A percentile compares a stretch with the other conserved stretches of the same genome.
phyloP scores from a whole-genome alignment of 1,284 basidiomycete species.

The Ganoderma lucidum region DNA sequence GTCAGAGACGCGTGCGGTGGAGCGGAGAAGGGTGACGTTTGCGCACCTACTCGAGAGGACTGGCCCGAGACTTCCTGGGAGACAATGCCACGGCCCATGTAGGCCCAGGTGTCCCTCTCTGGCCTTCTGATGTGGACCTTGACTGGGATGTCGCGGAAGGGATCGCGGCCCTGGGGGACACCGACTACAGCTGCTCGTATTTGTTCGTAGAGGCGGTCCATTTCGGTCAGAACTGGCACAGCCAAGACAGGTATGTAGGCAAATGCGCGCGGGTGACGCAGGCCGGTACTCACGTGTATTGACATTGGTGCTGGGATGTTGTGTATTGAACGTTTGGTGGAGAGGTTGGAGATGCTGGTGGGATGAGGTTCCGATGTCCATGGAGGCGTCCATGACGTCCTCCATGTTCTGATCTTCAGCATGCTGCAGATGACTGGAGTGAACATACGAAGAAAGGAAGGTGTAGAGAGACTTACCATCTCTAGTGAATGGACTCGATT shows the following conservation, averaged over 20 bases:
- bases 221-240: slow-evolving; percentile 36
- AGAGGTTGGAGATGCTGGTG: slow-evolving; percentile 23
- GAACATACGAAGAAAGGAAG: neutral
- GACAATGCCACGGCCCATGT: slow-evolving; percentile 77
- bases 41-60: slow-evolving; percentile 78
- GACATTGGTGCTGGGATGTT: slow-evolving; percentile 3
- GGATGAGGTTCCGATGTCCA: slow-evolving; percentile 28
- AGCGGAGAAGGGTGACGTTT: slow-evolving; percentile 8
- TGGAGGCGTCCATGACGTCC: slow-evolving; percentile 32
- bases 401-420: slow-evolving; percentile 36
- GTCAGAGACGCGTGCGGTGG: slow-evolving; percentile 26
- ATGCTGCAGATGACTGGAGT: slow-evolving; percentile 12
- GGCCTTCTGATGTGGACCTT: slow-evolving; percentile 84
- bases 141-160: slow-evolving; percentile 71
- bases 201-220: slow-evolving; percentile 36
- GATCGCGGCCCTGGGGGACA: slow-evolving; percentile 31
- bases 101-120: slow-evolving; percentile 81
- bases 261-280: slow-evolving; percentile 26
- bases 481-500: slow-evolving; percentile 11
- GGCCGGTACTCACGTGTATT: slow-evolving; percentile 28
- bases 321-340: slow-evolving; percentile 18
- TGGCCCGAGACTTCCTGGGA: slow-evolving; percentile 76
- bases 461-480: slow-evolving; percentile 17
- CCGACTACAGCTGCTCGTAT: slow-evolving; percentile 33
- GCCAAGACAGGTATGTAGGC: slow-evolving; percentile 26